Percentiles rank a stretch among this genome's conserved stretches.
Conservation (phyloP, 805 yeast species). For the Suhomyces tanzawaensis region DNA sequence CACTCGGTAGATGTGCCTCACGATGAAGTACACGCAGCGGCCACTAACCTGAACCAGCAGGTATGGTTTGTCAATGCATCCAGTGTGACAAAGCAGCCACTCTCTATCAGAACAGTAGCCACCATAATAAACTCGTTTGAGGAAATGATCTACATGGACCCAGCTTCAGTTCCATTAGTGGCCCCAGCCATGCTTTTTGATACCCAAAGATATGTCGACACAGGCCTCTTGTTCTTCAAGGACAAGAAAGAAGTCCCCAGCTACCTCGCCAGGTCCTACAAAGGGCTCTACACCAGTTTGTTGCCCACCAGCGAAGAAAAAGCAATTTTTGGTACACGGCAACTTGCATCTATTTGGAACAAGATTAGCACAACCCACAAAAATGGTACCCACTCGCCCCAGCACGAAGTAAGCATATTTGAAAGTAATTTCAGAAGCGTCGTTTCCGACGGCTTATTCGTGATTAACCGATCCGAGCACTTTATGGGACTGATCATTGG, state of each 20-base stretch:
- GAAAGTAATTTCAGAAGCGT: not conserved
- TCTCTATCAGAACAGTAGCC: conserved; percentile 9
- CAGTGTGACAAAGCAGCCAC: not conserved
- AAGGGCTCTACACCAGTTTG: not conserved
- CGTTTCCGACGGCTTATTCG: conserved; percentile 6
- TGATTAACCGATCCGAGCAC: conserved; percentile 8
- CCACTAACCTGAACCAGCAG: not conserved
- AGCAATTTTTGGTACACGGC: not conserved
- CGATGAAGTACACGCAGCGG: not conserved
- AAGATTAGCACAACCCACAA: not conserved
- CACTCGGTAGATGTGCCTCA: conserved; percentile 1
- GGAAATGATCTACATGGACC: conserved; percentile 10
- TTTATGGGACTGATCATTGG: conserved; percentile 8
- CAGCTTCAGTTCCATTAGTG: conserved; percentile 9
- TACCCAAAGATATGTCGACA: conserved; percentile 12
- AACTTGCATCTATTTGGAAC: not conserved
- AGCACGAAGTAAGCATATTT: not conserved
- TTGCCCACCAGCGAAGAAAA: conserved; percentile 1
- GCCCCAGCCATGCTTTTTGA: conserved; percentile 8
- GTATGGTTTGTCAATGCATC: conserved; percentile 7
- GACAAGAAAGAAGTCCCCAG: conserved; percentile 14
- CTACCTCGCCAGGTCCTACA: conserved; percentile 4
- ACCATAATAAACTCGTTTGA: conserved; percentile 9
- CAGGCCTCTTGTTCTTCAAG: conserved; percentile 23
- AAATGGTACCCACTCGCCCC: not conserved